These are phyloP conservation scores for Vitellaria paradoxa DNA, from an alignment of 179 eudicot genomes.

Conservation along the genomic window DNA sequence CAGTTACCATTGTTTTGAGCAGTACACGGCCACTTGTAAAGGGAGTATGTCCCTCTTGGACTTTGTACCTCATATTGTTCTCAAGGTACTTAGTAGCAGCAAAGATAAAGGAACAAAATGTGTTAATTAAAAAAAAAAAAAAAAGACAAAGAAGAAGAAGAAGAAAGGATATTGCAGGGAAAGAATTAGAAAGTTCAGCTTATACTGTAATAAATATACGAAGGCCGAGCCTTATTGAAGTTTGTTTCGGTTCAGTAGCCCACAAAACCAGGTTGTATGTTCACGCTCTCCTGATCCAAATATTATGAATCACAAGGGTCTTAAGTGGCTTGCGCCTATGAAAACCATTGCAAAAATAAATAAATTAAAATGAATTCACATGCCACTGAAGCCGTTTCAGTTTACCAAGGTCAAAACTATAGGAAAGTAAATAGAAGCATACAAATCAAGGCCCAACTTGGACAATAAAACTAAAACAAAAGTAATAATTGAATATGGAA, in stretches of 20 bases:
- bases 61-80: not conserved
- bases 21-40: not conserved
- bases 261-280: not conserved
- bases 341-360: not conserved
- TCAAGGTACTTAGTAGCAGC: not conserved
- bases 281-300: not conserved
- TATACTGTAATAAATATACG: not conserved
- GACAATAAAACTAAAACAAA: not conserved
- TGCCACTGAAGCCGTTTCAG: not conserved
- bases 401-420: not conserved
- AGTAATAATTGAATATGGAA: not conserved
- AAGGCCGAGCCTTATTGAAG: not conserved
- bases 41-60: not conserved
- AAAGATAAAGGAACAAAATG: not conserved
- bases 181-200: not conserved
- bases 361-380: not conserved
- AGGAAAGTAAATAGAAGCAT: not conserved
- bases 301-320: not conserved
- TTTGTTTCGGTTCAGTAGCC: not conserved
- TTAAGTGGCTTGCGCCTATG: not conserved
- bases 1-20: not conserved
- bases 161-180: not conserved
- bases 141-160: no score
- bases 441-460: not conserved
- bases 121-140: not conserved